Evolutionary conservation across 2,329 filamentous ascomycete genomes (phyloP).

Genomic region (Rhynchosporium graminicola): DNA sequence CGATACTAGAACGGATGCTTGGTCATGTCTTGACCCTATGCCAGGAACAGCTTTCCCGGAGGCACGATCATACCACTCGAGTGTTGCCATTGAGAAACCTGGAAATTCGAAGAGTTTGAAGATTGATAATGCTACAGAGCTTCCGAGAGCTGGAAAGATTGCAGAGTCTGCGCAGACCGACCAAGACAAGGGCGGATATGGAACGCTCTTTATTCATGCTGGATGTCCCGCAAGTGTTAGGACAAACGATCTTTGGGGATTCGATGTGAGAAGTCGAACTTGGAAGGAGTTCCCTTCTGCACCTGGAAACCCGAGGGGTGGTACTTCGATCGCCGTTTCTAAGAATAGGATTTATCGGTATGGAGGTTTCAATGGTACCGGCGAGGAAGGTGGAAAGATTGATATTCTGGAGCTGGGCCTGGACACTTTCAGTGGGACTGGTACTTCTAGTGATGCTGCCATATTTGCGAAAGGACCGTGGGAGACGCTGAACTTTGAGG

Average conservation of each 20-base stretch:
- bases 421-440: conserved; percentile 55
- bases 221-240: conserved; percentile 67
- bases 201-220: conserved; percentile 74
- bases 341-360: conserved; percentile 72
- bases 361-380: conserved; percentile 74
- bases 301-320: conserved; percentile 66
- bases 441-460: conserved; percentile 51
- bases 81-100: conserved; percentile 58
- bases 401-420: conserved; percentile 64
- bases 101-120: conserved; percentile 32
- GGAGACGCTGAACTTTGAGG: conserved; percentile 52
- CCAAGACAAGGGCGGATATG: conserved; percentile 63
- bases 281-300: conserved; percentile 72
- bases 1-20: conserved; percentile 62
- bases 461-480: conserved; percentile 55
- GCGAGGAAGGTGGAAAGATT: conserved; percentile 69
- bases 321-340: conserved; percentile 65
- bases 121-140: conserved; percentile 45
- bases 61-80: conserved; percentile 71
- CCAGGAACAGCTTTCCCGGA: conserved; percentile 54
- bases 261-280: conserved; percentile 61
- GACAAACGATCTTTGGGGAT: conserved; percentile 73
- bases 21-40: conserved; percentile 64
- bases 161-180: conserved; percentile 57
- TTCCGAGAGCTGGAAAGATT: conserved; percentile 57